A percentile compares a stretch with the other conserved stretches of the same genome.
These are phyloP conservation scores for Fistulifera pelliculosa DNA, from an alignment of 108 stramenopile species.

Conservation along the genomic window DNA sequence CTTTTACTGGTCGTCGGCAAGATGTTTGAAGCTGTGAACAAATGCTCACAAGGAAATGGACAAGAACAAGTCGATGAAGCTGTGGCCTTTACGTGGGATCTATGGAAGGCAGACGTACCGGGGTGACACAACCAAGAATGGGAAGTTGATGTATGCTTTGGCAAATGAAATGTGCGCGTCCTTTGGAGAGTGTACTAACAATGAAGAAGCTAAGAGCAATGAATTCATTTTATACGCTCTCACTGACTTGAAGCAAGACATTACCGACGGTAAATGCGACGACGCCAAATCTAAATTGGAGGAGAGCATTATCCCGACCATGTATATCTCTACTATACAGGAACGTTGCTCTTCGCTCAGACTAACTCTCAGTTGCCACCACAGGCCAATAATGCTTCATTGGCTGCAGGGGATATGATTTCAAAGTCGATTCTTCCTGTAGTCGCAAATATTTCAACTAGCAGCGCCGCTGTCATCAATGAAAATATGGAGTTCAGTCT, in stretches of 20 bases:
- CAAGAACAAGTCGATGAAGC: constrained; percentile 38
- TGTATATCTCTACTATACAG: constrained; percentile 35
- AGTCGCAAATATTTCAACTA: constrained; percentile 25
- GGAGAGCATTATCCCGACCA: constrained; percentile 22
- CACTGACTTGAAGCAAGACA: constrained; percentile 26
- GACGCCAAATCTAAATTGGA: constrained; percentile 16
- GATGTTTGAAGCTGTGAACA: too few relatives aligned
- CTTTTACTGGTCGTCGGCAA: constrained; percentile 1
- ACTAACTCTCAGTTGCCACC: background rate
- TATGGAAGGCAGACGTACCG: constrained; percentile 39
- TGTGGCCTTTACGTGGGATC: constrained; percentile 63
- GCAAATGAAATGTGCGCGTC: constrained; percentile 57
- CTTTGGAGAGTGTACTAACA: constrained; percentile 43
- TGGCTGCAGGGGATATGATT: constrained; percentile 37
- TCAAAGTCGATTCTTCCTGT: constrained; percentile 49
- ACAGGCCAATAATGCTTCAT: background rate
- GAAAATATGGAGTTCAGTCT: constrained; percentile 16
- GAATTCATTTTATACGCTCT: constrained; percentile 36
- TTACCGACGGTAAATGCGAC: constrained; percentile 23
- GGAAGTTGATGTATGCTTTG: constrained; percentile 47
- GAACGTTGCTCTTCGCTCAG: constrained; percentile 27
- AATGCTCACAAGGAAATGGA: too few relatives aligned
- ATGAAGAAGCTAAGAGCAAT: constrained; percentile 40
- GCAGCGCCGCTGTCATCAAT: constrained; percentile 27
- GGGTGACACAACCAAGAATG: constrained; percentile 31